Conservation (phyloP, 768 basidiomycete species). For the Tulasnella sp. region DNA sequence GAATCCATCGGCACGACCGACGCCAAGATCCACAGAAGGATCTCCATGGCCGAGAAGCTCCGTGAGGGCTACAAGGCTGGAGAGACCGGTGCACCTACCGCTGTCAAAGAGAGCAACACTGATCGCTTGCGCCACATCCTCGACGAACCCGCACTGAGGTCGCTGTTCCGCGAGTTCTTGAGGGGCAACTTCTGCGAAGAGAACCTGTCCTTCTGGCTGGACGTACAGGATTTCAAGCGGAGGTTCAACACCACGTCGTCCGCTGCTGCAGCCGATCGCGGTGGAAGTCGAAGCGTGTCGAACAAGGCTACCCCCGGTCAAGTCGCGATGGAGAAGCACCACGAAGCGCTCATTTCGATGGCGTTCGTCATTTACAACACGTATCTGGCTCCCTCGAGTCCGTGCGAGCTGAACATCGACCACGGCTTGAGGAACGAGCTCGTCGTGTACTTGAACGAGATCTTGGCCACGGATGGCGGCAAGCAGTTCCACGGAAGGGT, state of each 20-base stretch:
- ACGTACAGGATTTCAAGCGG: constrained; percentile 93
- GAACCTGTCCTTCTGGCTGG: constrained; percentile 94
- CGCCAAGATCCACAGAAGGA: constrained; percentile 65
- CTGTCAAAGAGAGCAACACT: constrained; percentile 75
- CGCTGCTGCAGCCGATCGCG: constrained; percentile 46
- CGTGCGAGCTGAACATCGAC: constrained; percentile 96
- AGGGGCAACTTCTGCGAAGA: constrained; percentile 95
- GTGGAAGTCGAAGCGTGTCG: constrained; percentile 45
- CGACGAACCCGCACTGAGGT: constrained; percentile 79
- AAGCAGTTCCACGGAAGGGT: constrained; percentile 46
- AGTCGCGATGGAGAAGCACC: constrained; percentile 89
- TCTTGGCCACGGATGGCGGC: constrained; percentile 36
- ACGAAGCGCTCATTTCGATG: constrained; percentile 87
- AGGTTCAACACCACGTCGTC: constrained; percentile 93
- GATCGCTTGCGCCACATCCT: constrained; percentile 85
- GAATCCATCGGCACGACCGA: constrained; percentile 32
- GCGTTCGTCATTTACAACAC: constrained; percentile 91
- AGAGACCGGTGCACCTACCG: constrained; percentile 31
- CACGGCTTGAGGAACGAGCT: constrained; percentile 92
- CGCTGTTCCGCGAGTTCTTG: constrained; percentile 89
- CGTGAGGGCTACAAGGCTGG: constrained; percentile 43
- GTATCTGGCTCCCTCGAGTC: constrained; percentile 91
- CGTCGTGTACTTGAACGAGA: constrained; percentile 84
- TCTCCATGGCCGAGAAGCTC: constrained; percentile 64
- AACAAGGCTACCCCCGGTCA: constrained; percentile 34